A percentile compares a stretch with the other conserved stretches of the same genome.
phyloP scores from a whole-genome alignment of 2,329 filamentous ascomycete species.

The Sphaerulina musiva region DNA sequence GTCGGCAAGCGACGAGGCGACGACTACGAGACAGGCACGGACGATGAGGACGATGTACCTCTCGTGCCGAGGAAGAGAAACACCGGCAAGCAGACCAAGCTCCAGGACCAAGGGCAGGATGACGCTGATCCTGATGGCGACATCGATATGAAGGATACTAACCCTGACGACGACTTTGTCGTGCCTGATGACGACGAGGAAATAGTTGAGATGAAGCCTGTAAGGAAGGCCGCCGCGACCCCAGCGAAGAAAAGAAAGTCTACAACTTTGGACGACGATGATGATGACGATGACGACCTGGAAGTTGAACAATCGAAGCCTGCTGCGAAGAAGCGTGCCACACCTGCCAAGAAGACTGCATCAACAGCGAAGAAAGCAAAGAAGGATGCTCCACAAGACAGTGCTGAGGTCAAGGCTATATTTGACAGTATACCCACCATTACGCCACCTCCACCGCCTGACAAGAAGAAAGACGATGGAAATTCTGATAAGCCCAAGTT shows the following conservation, averaged over 20 bases:
- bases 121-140: slow-evolving; percentile 41
- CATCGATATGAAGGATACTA: slow-evolving; percentile 49
- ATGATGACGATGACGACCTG: slow-evolving; percentile 46
- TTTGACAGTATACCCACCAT: slow-evolving; percentile 81
- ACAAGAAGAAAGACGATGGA: slow-evolving; percentile 44
- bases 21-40: slow-evolving; percentile 62
- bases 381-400: slow-evolving; percentile 61
- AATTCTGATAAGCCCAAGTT: slow-evolving; percentile 55
- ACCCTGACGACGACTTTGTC: slow-evolving; percentile 42
- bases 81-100: slow-evolving; percentile 27
- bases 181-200: slow-evolving; percentile 41
- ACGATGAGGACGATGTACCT: slow-evolving; percentile 61
- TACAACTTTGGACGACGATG: slow-evolving; percentile 47
- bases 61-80: slow-evolving; percentile 44
- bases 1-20: slow-evolving; percentile 53
- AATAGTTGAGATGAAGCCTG: slow-evolving; percentile 36
- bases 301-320: slow-evolving; percentile 41
- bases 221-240: slow-evolving; percentile 32
- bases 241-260: slow-evolving; percentile 52
- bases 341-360: slow-evolving; percentile 41
- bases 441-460: slow-evolving; percentile 74
- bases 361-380: slow-evolving; percentile 55
- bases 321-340: slow-evolving; percentile 50
- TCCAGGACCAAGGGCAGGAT: slow-evolving; percentile 35
- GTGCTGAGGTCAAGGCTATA: slow-evolving; percentile 70